Evolutionary conservation across 2,329 filamentous ascomycete genomes (phyloP).

Genomic region (Mariannaea sp.): DNA sequence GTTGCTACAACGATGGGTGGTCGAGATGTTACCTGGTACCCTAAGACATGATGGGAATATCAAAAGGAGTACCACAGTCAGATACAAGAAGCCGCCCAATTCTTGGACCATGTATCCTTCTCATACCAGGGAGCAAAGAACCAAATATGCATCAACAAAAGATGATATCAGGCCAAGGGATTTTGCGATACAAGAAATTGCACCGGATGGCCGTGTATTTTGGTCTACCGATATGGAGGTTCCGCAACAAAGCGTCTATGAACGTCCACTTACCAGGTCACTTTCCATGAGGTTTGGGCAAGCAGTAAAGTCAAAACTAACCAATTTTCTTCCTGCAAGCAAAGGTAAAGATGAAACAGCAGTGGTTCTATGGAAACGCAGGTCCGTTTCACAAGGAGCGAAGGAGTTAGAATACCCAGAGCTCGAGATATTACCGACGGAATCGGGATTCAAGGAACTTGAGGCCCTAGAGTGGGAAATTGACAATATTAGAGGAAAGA

Average conservation of each 20-base stretch:
- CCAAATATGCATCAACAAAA: constrained; percentile 25
- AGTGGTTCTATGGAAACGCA: background rate
- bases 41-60: background rate
- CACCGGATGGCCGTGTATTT: constrained; percentile 24
- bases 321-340: constrained; percentile 7
- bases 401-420: constrained; percentile 32
- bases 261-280: constrained; percentile 27
- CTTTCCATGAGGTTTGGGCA: constrained; percentile 41
- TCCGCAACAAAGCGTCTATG: constrained; percentile 1
- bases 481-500: constrained; percentile 22
- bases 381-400: constrained; percentile 1
- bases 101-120: constrained; percentile 46
- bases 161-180: constrained; percentile 39
- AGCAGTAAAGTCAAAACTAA: constrained; percentile 32
- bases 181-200: constrained; percentile 35
- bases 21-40: constrained; percentile 22
- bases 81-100: constrained; percentile 30
- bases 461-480: constrained; percentile 30
- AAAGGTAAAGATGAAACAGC: background rate
- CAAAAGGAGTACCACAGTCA: constrained; percentile 2
- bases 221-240: constrained; percentile 37
- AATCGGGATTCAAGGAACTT: constrained; percentile 30
- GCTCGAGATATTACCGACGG: constrained; percentile 31
- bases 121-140: constrained; percentile 38
- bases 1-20: constrained; percentile 30